Base-by-base conservation (phyloP, 495 filamentous ascomycete genomes). In the Parathielavia appendiculata region DNA sequence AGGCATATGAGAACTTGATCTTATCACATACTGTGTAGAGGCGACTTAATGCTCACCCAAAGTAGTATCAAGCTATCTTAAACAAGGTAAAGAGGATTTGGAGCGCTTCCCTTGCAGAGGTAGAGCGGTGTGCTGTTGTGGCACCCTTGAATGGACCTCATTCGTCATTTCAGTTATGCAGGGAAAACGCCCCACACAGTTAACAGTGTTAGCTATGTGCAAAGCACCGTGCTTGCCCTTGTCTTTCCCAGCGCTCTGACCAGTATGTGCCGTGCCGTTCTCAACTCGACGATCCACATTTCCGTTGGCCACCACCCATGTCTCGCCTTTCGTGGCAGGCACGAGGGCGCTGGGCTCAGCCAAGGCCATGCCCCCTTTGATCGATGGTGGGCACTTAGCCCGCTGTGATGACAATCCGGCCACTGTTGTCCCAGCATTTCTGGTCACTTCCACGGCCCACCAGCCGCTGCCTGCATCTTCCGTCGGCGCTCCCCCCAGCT, bases 381-480 rank as follows among this genome's bases (percentile, higher is more conserved):
- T 51, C 55, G 49, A 36, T 61, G 57, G 48, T 43, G 43, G 65
- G 65, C 56, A 51, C 64, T 66, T 66, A 70, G 68, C 61, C 67
- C 63, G 63, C 63, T 60, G 55, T 62, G 60, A 63, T 60, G 64
- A 67, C 64, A 63, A 44, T 19, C 49, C 35, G 57, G 40, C 65
- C 63, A 54, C 48, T 49, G 55, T 23, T 52, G 60, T 58, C 48
- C 35, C 60, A 70, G 67, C 62, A 58, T 60, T 71, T 71, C 69
- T 57, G 65, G 68, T 55, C 50, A 44, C 66, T 71, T 71, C 69
- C 64, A 70, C 58, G 26, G 6, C 26, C 26, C 26, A 30, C 26
- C 26, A 30, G 26, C 52, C 47, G 48, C 62, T 64, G 57, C 66
- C 52, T 58, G 60, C 65, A 59, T 60, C 65, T 69, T 74, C 72